Evolutionary conservation across 2,329 filamentous ascomycete species (phyloP).

Genomic region (Capronia americana): DNA sequence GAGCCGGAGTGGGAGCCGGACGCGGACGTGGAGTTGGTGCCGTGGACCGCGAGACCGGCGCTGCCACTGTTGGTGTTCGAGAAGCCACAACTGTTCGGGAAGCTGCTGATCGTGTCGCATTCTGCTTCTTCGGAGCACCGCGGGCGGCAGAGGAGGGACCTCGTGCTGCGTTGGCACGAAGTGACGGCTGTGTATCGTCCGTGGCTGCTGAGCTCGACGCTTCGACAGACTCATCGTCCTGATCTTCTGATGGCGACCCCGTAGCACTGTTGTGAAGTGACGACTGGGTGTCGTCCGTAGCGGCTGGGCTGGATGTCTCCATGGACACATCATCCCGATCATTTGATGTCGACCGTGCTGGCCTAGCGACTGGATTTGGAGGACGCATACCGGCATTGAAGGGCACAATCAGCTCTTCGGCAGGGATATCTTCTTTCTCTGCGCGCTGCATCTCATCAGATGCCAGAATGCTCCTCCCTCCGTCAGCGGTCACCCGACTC

Average conservation of each 20-base stretch:
- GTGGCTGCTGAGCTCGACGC: background rate
- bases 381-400: background rate
- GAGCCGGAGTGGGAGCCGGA: no score
- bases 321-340: background rate
- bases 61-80: no score
- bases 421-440: background rate
- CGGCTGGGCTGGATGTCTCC: background rate
- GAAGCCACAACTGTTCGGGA: no score
- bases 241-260: background rate
- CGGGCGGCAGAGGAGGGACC: no score
- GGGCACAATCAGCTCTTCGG: constrained; percentile 16
- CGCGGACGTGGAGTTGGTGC: no score
- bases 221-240: background rate
- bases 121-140: no score
- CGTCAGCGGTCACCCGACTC: constrained; percentile 52
- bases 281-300: background rate
- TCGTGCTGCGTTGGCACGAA: no score
- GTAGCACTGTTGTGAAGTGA: background rate
- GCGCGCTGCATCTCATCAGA: constrained; percentile 27
- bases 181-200: background rate
- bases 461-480: constrained; percentile 50
- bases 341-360: background rate
- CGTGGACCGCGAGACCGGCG: no score
- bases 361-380: background rate
- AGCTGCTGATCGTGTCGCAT: no score